Conservation (phyloP, 73 alveolate genomes). For the Paramecium octaurelia region DNA sequence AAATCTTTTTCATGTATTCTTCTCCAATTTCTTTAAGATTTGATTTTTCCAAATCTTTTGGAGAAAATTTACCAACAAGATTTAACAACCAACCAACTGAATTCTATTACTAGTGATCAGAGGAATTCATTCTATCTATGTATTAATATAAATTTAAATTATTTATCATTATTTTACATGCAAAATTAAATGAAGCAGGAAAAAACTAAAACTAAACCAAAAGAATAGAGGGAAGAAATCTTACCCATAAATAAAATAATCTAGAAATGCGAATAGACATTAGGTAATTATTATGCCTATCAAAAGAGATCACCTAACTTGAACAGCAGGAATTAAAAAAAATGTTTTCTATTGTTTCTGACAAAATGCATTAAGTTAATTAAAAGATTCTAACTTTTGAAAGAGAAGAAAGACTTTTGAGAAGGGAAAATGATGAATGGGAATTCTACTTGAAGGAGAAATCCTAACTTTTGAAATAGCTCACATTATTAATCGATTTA, state of each 20-base stretch:
- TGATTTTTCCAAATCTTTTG: conserved; percentile 8
- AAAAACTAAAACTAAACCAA: background rate
- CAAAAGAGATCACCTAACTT: background rate
- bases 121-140: background rate
- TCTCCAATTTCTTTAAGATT: conserved; percentile 30
- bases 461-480: background rate
- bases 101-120: background rate
- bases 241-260: background rate
- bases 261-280: background rate
- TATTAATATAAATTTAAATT: background rate
- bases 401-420: conserved; percentile 23
- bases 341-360: conserved; percentile 5
- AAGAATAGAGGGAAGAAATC: background rate
- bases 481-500: background rate
- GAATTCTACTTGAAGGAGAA: background rate
- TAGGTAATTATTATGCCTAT: background rate
- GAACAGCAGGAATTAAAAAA: background rate
- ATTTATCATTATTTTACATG: background rate
- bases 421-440: conserved; percentile 37
- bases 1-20: conserved; percentile 20
- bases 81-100: conserved; percentile 30
- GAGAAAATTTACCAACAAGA: conserved; percentile 25
- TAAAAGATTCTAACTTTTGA: background rate
- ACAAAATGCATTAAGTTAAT: conserved; percentile 11
- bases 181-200: background rate